A percentile compares a stretch with the other conserved stretches of the same genome.
Conservation (phyloP, 208 protist species). For the Balamuthia mandrillaris region DNA sequence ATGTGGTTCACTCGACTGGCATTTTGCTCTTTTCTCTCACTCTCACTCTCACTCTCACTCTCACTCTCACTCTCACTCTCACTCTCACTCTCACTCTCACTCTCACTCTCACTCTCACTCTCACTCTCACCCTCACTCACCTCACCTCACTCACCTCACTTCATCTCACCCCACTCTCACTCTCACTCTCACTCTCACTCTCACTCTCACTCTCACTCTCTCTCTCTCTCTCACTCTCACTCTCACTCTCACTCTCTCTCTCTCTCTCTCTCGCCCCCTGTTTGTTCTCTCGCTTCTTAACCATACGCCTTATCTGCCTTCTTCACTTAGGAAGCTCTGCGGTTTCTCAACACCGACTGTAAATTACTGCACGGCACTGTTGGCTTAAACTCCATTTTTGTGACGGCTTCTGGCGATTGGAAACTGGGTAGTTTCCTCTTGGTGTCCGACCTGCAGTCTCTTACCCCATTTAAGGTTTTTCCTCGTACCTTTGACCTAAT, state of each 20-base stretch:
- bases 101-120: too few species aligned
- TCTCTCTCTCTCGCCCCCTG: not conserved
- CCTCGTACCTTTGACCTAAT: too few species aligned
- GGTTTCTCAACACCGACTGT: constrained; percentile 59
- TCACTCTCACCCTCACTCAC: too few species aligned
- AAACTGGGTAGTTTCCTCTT: constrained; percentile 52
- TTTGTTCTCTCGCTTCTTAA: not conserved
- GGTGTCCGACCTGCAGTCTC: not conserved
- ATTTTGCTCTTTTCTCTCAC: not conserved
- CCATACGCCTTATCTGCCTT: not conserved
- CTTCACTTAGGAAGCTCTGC: constrained; percentile 41
- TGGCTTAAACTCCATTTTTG: constrained; percentile 45
- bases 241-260: not conserved
- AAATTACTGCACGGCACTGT: constrained; percentile 65
- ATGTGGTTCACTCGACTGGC: not conserved
- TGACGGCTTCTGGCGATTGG: constrained; percentile 63
- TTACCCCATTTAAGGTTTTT: too few species aligned
- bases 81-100: too few species aligned
- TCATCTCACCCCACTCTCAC: too few species aligned
- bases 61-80: too few species aligned
- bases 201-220: too few species aligned
- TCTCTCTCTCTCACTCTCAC: not conserved
- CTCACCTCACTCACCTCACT: too few species aligned
- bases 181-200: too few species aligned
- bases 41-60: too few species aligned